phyloP scores from a whole-genome alignment of 1,139 yeast species.

The Magnusiomyces suaveolens region DNA sequence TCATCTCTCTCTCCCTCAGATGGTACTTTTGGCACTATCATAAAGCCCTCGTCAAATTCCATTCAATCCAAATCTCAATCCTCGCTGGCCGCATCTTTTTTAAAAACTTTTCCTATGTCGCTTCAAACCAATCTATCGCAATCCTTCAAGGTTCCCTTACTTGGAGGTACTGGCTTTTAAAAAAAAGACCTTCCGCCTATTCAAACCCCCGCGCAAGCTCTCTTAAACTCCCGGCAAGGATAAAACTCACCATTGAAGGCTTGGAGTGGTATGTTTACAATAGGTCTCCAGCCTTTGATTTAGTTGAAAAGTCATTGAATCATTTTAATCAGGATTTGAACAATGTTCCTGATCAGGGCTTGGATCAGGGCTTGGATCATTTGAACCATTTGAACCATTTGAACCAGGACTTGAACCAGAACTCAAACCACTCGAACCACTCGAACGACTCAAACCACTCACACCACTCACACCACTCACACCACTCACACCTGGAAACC shows the following conservation, averaged over 20 bases:
- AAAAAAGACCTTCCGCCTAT: constrained; percentile 24
- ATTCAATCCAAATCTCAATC: constrained; percentile 63
- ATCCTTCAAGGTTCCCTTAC: constrained; percentile 64
- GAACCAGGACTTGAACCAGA: too few relatives aligned
- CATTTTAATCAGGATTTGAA: too few relatives aligned
- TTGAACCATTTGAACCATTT: too few relatives aligned
- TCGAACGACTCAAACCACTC: too few relatives aligned
- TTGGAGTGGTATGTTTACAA: constrained; percentile 75
- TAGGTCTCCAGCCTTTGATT: constrained; percentile 66
- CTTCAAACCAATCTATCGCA: constrained; percentile 60
- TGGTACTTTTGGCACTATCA: constrained; percentile 54
- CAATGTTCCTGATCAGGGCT: too few relatives aligned
- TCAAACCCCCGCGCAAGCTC: neutral
- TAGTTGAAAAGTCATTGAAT: constrained; percentile 45
- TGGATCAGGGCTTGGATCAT: too few relatives aligned
- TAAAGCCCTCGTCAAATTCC: constrained; percentile 52
- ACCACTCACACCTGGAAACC: too few relatives aligned
- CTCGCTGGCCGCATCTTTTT: constrained; percentile 76
- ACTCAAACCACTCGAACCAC: too few relatives aligned
- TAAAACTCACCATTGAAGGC: constrained; percentile 58
- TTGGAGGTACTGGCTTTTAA: constrained; percentile 81
- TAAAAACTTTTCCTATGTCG: constrained; percentile 61
- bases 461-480: too few relatives aligned
- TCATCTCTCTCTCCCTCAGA: constrained; percentile 44
- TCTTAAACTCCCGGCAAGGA: constrained; percentile 50